Evolutionary conservation across 2,329 filamentous ascomycete species (phyloP).

Genomic region (Aspergillus tamarii): DNA sequence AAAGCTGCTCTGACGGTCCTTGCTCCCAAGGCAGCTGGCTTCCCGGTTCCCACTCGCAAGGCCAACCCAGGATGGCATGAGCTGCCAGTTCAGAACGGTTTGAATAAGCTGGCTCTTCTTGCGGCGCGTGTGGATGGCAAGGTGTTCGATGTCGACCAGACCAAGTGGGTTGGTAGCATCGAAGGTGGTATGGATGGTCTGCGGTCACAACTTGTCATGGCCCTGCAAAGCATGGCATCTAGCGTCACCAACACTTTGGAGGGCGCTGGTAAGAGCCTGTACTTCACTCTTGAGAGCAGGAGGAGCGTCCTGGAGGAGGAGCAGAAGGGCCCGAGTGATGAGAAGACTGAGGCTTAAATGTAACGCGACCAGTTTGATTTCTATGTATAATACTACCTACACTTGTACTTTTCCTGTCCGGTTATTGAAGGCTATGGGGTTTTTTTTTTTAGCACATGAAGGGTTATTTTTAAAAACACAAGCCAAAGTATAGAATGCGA

Average conservation of each 20-base stretch:
- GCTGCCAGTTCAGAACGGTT: constrained; percentile 72
- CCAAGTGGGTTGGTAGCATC: constrained; percentile 74
- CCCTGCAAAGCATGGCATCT: constrained; percentile 80
- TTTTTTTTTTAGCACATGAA: constrained; percentile 23
- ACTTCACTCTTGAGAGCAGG: constrained; percentile 84
- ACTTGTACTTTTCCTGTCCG: constrained; percentile 30
- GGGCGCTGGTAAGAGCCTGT: constrained; percentile 77
- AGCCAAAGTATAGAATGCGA: constrained; percentile 16
- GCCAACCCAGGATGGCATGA: constrained; percentile 83
- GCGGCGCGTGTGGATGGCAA: constrained; percentile 85
- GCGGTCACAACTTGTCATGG: constrained; percentile 75
- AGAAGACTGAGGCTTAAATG: constrained; percentile 36
- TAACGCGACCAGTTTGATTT: constrained; percentile 21
- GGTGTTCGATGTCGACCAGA: constrained; percentile 76
- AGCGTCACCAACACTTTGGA: constrained; percentile 79
- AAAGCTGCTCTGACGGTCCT: constrained; percentile 80
- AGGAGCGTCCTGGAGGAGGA: constrained; percentile 81
- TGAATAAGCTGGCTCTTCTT: constrained; percentile 85
- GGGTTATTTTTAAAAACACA: constrained; percentile 9
- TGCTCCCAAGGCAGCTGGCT: constrained; percentile 69
- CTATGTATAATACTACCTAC: constrained; percentile 40
- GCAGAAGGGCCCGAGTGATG: constrained; percentile 38
- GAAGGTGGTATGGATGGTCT: constrained; percentile 79
- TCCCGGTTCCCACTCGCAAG: constrained; percentile 76
- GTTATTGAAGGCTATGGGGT: constrained; percentile 19